A percentile compares a stretch with the other conserved stretches of the same genome.
These are phyloP conservation scores for Aspergillus udagawae DNA, from an alignment of 2,329 filamentous ascomycete species.

Conservation along the genomic window DNA sequence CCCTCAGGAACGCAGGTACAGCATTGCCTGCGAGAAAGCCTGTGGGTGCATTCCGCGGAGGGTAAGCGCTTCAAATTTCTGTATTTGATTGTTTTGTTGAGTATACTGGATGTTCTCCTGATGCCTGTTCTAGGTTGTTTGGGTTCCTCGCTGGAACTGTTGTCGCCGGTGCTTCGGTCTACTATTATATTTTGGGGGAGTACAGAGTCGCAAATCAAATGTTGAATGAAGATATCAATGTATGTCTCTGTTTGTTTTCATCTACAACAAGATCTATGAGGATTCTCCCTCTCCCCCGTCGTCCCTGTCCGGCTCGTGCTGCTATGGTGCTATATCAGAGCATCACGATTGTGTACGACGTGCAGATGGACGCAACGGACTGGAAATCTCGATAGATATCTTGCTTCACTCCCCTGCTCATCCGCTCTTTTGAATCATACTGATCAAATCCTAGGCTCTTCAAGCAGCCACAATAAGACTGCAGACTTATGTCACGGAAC, in stretches of 20 bases:
- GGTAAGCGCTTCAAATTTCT: constrained; percentile 48
- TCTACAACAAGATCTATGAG: not conserved
- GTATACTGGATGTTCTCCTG: constrained; percentile 6
- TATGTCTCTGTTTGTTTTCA: constrained; percentile 50
- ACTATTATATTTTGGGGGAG: constrained; percentile 89
- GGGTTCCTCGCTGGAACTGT: constrained; percentile 86
- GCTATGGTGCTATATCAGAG: not conserved
- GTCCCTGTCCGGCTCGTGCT: constrained; percentile 1
- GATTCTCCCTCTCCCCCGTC: not conserved
- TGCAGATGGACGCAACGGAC: not conserved
- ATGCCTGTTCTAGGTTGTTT: constrained; percentile 60
- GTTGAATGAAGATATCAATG: constrained; percentile 91
- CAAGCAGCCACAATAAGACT: constrained; percentile 84
- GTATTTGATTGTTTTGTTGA: constrained; percentile 6
- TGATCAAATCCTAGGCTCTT: constrained; percentile 58
- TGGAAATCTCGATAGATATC: not conserved
- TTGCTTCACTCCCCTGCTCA: not conserved
- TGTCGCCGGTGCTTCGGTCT: constrained; percentile 73
- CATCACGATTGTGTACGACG: not conserved
- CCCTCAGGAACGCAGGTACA: constrained; percentile 33
- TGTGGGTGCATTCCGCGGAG: constrained; percentile 67
- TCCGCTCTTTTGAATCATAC: not conserved
- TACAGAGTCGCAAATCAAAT: constrained; percentile 93
- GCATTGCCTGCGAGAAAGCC: constrained; percentile 58
- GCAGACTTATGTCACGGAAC: constrained; percentile 72